Base-by-base conservation (phyloP, 2,329 filamentous ascomycete species). In the Cladosporium oxysporum region DNA sequence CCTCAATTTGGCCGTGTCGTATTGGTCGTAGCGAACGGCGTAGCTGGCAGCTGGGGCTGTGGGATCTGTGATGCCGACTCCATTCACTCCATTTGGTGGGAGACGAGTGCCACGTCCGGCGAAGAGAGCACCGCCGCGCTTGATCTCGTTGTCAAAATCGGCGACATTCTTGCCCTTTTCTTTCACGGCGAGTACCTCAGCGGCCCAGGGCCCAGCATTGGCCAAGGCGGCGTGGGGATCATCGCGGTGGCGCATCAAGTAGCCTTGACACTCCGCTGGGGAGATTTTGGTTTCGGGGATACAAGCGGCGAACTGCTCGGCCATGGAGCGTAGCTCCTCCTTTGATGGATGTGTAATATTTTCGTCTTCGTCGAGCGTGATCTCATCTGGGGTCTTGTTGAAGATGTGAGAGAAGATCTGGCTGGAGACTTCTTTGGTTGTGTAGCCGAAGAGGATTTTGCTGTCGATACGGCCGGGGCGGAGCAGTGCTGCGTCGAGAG, bases 401-500 rank as follows among this genome's bases (percentile, higher is more conserved):
- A 70, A 76, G 60, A 75, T 81, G 44, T 78, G 75, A n/a, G 68
- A 67, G 71, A 80, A 82, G 35, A 81, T 76, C 52, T 78, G 73
- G 21, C 71, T 70, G 3, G 75, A 75, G 61, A 82, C 79, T 1
- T 75, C 71, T 10, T 68, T 69, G 1, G 76, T 78, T 1, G 80
- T 79, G 41, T 79, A 74, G 1, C 76, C 83, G 75, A 92, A 90
- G 14, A 81, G 80, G 18, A 91, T 83, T 67, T 90, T 85, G 76
- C 66, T 31, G 68, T 91, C 88, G 8, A 92, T 87, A 0, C 89
- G 84, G 1, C 90, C 90, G 0, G 90, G 90, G 0, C 90, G 83
- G 62, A 91, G 88, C 57, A 93, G 82, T 0, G 90, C 91, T 58
- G 88, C 84, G 73, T 93, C 91, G 0, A 93, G 83, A 10, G 84